Base-by-base conservation (phyloP, 768 basidiomycete species). In the Termitomyces sp. region DNA sequence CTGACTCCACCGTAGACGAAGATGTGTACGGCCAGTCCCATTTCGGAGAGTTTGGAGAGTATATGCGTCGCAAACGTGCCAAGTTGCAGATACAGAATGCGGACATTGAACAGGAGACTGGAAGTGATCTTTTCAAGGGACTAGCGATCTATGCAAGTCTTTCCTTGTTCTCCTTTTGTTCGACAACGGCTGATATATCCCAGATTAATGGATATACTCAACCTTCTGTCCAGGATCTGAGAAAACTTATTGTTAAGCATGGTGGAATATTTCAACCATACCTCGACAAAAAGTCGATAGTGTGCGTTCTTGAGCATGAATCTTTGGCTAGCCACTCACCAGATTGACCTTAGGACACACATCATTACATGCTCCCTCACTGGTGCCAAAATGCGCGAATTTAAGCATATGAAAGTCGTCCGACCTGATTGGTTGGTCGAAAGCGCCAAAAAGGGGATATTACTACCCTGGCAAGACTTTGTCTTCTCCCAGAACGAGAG, bases 351-450 rank as follows among this genome's bases (percentile, higher is more conserved):
- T 65, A 92, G 91, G 32, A 96, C 94, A 0, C 94, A 97, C 69
- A 87, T 99, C 64, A 77, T 99, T 51, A 96, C 97, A 4, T 89
- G 88, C 62, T 89, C 91, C 33, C 80, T 99, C 45, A 98, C 96
- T 0, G 88, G 92, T 0, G 85, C 86, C 43, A 99, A 98, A 72
- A 81, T 93, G 45, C 83, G 82, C 22, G 94, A 96, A 65, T 98
- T 94, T 71, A 82, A 87, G 69, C 71, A 87, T 43, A 90, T 96
- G 88, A 97, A 94, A 68, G 88, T 98, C 16, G 94, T 89, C 40
- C 78, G 77, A 47, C 93, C 94, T 0, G 86, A 87, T 57, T 99
- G 97, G 97, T 78, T 99, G 12, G 76, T 87, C 12, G 83, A 94
- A 33, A 95, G 92, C 62, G 82, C 81, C n/a, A 74, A 84, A 54